Conservation (phyloP, 768 basidiomycete species). For the Lentinula sp. region DNA sequence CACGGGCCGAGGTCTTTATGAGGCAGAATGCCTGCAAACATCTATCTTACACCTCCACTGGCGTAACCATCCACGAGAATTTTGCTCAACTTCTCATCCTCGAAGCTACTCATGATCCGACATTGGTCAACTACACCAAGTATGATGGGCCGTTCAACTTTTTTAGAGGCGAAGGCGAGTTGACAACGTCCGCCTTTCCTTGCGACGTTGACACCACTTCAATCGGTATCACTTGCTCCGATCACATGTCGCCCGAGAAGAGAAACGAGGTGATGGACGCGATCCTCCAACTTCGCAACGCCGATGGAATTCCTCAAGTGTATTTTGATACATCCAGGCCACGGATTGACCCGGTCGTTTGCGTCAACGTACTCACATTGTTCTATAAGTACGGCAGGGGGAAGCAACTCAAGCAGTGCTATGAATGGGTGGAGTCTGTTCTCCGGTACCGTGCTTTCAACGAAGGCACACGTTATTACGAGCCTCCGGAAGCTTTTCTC, state of each 20-base stretch:
- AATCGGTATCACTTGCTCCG: slow-evolving; percentile 34
- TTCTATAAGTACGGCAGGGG: slow-evolving; percentile 47
- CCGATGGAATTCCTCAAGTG: slow-evolving; percentile 48
- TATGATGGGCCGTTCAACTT: slow-evolving; percentile 47
- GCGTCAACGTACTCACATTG: slow-evolving; percentile 41
- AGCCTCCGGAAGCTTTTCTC: slow-evolving; percentile 17
- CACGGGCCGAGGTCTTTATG: slow-evolving; percentile 36
- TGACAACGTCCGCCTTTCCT: slow-evolving; percentile 45
- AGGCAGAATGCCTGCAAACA: slow-evolving; percentile 30
- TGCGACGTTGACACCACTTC: slow-evolving; percentile 57
- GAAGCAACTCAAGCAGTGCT: slow-evolving; percentile 33
- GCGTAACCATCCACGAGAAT: slow-evolving; percentile 40
- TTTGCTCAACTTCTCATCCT: slow-evolving; percentile 55
- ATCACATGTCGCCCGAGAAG: slow-evolving; percentile 19
- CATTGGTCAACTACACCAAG: slow-evolving; percentile 35
- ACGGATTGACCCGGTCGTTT: slow-evolving; percentile 48
- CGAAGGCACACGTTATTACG: slow-evolving; percentile 51
- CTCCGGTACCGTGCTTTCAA: slow-evolving; percentile 47
- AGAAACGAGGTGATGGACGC: slow-evolving; percentile 43
- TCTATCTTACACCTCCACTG: slow-evolving; percentile 37
- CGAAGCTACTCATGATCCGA: slow-evolving; percentile 39
- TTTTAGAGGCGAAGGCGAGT: slow-evolving; percentile 36
- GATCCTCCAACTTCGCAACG: slow-evolving; percentile 43
- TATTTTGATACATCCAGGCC: slow-evolving; percentile 31
- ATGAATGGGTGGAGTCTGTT: slow-evolving; percentile 44